phyloP scores from a whole-genome alignment of 345 rosid genomes.

The Camelina sativa region DNA sequence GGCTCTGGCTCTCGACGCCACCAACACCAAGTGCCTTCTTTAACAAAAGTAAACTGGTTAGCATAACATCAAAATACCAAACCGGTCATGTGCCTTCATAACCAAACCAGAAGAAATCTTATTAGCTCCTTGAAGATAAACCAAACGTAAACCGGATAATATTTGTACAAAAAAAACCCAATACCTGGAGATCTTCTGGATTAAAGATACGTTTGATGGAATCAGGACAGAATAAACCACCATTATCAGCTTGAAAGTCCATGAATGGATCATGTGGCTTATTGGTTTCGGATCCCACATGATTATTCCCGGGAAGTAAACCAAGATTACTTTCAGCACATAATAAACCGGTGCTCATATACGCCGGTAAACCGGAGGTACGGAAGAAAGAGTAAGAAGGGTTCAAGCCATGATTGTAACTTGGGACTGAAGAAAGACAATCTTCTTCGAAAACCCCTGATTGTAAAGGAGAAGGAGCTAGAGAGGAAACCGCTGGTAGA shows the following conservation, averaged over 20 bases:
- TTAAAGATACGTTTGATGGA: constrained; percentile 53
- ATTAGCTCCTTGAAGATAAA: neutral
- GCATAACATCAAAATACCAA: constrained; percentile 9
- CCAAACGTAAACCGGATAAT: neutral
- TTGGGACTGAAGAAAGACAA: constrained; percentile 73
- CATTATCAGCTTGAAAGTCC: constrained; percentile 70
- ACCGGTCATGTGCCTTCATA: neutral
- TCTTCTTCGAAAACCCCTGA: constrained; percentile 64
- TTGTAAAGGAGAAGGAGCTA: constrained; percentile 44
- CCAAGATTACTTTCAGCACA: constrained; percentile 52
- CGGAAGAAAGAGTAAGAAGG: constrained; percentile 58
- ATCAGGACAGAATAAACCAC: constrained; percentile 64
- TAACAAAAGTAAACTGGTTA: constrained; percentile 29
- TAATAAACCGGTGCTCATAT: constrained; percentile 49
- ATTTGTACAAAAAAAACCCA: neutral
- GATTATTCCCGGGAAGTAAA: constrained; percentile 48
- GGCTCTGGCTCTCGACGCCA: constrained; percentile 50
- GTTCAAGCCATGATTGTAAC: constrained; percentile 58
- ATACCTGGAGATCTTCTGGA: constrained; percentile 74
- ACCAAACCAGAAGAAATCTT: neutral
- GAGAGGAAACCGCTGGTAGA: constrained; percentile 18
- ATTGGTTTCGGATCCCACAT: constrained; percentile 50
- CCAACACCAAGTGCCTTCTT: constrained; percentile 52
- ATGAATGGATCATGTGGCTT: constrained; percentile 54
- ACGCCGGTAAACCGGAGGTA: constrained; percentile 46